Base-by-base conservation (phyloP, 441 rosid species). In the Erodium trifolium region DNA sequence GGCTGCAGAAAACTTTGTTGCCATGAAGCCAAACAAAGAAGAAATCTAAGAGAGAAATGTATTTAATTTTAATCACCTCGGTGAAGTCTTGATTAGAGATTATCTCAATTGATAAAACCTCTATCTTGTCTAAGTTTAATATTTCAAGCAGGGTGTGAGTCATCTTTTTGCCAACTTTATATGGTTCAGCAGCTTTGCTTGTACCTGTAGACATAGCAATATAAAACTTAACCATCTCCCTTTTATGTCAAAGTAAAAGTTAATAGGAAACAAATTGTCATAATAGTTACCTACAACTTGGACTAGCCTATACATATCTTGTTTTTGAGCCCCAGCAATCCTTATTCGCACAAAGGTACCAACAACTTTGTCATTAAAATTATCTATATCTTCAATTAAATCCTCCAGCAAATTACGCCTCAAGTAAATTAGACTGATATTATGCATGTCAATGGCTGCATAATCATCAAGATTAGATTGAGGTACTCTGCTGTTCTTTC, bases 371-470 rank as follows among this genome's bases (percentile, higher is more conserved):
- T 92, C 95, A 64, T 79, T 80, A 76, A 95, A 83, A 19, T 78
- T 88, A 77, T 82, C 85, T 67, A 78, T 67, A 79, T 89, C 97
- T 76, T 76, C 86, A 68, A 95, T 75, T 68, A 95, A 79, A 68
- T 75, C 85, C 84, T 88, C 97, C 75, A 92, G 69, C 77, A 82
- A 82, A 80, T 74, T 72, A 68, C 89, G 97, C 75, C 76, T 86
- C 76, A 95, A 69, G 84, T 86, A 95, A 67, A 95, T 75, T 82
- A 95, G 76, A 71, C 80, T 84, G 74, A 91, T 81, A 71, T 95
- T 95, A 81, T 95, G 95, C 72, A 79, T 82, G 82, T 95, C 97
- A 78, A 91, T 81, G 18, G 96, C 96, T 65, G 99, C 98, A 80
- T 78, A 84, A 65, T 88, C 96, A 73, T 86, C 83, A 41, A 77